These are phyloP conservation scores for Phellopilus nigrolimitatus DNA, from an alignment of 1,284 basidiomycete genomes.

Conservation along the genomic window DNA sequence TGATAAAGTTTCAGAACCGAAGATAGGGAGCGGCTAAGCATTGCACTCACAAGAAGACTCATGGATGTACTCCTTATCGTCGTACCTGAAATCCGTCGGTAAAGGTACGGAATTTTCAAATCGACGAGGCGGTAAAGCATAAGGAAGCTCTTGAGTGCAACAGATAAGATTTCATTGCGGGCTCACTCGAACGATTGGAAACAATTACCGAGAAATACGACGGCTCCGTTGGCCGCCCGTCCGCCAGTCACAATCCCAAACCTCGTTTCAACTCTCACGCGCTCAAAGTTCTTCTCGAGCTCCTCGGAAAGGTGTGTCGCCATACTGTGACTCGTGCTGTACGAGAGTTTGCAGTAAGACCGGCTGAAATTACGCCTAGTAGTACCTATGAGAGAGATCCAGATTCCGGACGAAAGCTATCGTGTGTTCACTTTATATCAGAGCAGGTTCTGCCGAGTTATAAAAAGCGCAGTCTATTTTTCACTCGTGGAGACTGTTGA, in stretches of 20 bases:
- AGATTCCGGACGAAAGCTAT: too few species aligned
- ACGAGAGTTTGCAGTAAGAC: neutral
- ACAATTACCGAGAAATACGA: conserved; percentile 54
- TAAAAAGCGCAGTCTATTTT: too few species aligned
- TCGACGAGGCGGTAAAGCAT: conserved; percentile 56
- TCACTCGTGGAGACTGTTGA: too few species aligned
- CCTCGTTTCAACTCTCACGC: conserved; percentile 47
- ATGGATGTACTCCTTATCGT: conserved; percentile 50
- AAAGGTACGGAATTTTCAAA: conserved; percentile 61
- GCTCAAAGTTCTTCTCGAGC: conserved; percentile 35
- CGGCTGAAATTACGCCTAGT: neutral
- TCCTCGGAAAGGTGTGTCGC: conserved; percentile 44
- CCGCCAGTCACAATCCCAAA: conserved; percentile 55
- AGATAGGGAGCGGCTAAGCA: neutral
- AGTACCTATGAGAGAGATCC: too few species aligned
- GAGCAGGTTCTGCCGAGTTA: too few species aligned
- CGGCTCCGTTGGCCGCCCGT: conserved; percentile 52
- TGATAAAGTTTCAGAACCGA: conserved; percentile 25
- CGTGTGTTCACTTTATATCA: too few species aligned
- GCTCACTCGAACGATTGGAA: too few species aligned
- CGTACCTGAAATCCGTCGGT: conserved; percentile 49
- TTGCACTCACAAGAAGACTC: conserved; percentile 52
- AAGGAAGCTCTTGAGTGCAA: conserved; percentile 59
- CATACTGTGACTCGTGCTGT: neutral
- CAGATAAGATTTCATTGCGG: too few species aligned